A percentile compares a stretch with the other conserved stretches of the same genome.
Evolutionary conservation across 1,139 yeast genomes (phyloP).

Genomic region (Candida sp.): DNA sequence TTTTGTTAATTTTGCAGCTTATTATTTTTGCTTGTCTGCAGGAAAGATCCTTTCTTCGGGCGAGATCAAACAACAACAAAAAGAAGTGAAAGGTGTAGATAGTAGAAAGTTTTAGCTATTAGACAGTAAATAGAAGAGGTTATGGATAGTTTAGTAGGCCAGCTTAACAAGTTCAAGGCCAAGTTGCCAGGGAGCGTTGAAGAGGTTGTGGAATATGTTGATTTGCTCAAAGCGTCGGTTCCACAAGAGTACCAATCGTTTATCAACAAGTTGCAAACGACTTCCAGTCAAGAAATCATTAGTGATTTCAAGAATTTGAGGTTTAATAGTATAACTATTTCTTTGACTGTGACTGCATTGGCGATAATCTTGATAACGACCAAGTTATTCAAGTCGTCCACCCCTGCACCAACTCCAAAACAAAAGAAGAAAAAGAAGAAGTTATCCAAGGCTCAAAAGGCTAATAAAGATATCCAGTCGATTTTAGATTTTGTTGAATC

Average conservation of each 20-base stretch:
- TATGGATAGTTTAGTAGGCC: slow-evolving; percentile 9
- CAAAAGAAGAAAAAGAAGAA: slow-evolving; percentile 31
- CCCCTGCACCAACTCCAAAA: slow-evolving; percentile 4
- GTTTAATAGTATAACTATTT: slow-evolving; percentile 32
- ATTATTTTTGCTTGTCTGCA: neutral
- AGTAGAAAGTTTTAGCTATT: too few relatives aligned
- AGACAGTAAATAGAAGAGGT: neutral
- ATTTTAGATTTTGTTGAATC: slow-evolving; percentile 42
- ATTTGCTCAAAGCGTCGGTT: slow-evolving; percentile 5
- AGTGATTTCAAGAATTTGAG: slow-evolving; percentile 27
- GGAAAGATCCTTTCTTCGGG: neutral
- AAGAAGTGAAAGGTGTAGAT: too few relatives aligned
- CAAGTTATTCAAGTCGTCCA: slow-evolving; percentile 12
- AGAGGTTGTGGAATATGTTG: slow-evolving; percentile 10
- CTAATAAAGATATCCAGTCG: slow-evolving; percentile 38
- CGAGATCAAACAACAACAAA: neutral
- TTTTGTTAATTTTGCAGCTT: too few relatives aligned
- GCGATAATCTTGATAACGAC: slow-evolving; percentile 21
- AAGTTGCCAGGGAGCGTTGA: slow-evolving; percentile 9
- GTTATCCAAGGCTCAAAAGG: slow-evolving; percentile 40
- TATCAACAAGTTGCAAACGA: slow-evolving; percentile 4
- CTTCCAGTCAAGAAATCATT: slow-evolving; percentile 19
- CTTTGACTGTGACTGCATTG: slow-evolving; percentile 29
- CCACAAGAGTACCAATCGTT: slow-evolving; percentile 3
- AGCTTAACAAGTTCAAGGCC: slow-evolving; percentile 9